Base-by-base conservation (phyloP, 2,329 filamentous ascomycete genomes). In the Geoglossum cookeanum region DNA sequence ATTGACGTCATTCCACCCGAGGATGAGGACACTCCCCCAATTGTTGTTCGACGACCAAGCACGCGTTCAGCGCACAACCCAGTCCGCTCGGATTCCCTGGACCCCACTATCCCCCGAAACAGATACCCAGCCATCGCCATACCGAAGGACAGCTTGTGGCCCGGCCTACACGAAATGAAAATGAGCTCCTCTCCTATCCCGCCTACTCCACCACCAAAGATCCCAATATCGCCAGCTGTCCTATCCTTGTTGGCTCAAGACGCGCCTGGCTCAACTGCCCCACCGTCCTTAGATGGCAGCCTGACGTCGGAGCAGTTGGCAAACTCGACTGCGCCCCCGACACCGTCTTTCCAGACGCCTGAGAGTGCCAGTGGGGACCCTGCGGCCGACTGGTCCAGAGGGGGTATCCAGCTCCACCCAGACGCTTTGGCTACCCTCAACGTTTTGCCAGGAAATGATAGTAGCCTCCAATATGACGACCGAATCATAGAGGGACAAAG, bases 201-300 rank as follows among this genome's bases (percentile, higher is more conserved):
- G 5, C 71, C 75, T 7, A 83, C 82, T 2, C 81, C 83, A 15
- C 78, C 82, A 1, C 75, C 80, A 42, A 76, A 82, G 62, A 79
- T 92, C 27, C 78, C 83, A 58, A 84, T 94, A 70, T 90, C 86
- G 3, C 85, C 86, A 3, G 81, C 80, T 17, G 80, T 84, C 58
- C 75, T 91, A 62, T 81, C 81, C 9, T 83, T 86, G 65, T 80
- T 95, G 67, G 77, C 79, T 32, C 76, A 82, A 27, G 77, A 80
- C 53, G 76, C 91, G 3, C 88, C 88, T 1, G 83, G 80, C 39
- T 78, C 81, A 33, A 90, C 87, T 57, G 84, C 87, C 4, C 84
- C 90, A 3, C 91, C 91, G 3, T 96, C 91, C 3, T 75, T 95
- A 3, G 90, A 95, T 70, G 90, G 89, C 27, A 95, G 88, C 69